Percentiles rank a stretch among this genome's conserved stretches.
phyloP scores from a whole-genome alignment of 768 basidiomycete species.

The Tulasnella sp. region DNA sequence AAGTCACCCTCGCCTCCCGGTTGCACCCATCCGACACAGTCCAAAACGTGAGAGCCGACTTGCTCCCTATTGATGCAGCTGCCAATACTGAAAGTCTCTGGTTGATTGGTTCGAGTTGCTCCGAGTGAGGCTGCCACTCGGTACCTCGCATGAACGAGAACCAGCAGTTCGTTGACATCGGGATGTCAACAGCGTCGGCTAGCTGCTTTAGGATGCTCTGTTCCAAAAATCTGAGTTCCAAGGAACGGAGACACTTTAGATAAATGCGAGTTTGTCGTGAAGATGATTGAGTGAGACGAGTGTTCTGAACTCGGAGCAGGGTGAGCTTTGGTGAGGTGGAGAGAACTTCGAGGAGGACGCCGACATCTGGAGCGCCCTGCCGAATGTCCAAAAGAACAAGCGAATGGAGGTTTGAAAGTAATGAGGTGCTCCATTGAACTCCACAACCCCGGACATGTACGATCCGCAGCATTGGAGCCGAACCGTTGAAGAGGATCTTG shows the following conservation, averaged over 20 bases:
- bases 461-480: not conserved
- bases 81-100: no score
- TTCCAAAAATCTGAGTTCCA: no score
- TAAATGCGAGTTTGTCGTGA: not conserved
- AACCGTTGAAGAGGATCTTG: not conserved
- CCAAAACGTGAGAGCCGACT: no score
- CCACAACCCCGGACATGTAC: not conserved
- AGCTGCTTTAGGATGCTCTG: no score
- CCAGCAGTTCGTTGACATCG: no score
- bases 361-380: not conserved
- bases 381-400: not conserved
- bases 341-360: not conserved
- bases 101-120: no score
- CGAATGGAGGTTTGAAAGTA: not conserved
- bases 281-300: not conserved
- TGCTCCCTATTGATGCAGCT: no score
- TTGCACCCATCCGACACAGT: no score
- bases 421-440: not conserved
- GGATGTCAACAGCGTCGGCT: no score
- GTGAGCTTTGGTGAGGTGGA: not conserved
- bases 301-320: not conserved
- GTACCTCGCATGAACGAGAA: no score
- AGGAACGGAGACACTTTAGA: no score
- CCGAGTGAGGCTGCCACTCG: no score
- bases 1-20: not conserved